Conservation (phyloP, 2,329 filamentous ascomycete genomes). For the Stagonosporopsis rhizophila region DNA sequence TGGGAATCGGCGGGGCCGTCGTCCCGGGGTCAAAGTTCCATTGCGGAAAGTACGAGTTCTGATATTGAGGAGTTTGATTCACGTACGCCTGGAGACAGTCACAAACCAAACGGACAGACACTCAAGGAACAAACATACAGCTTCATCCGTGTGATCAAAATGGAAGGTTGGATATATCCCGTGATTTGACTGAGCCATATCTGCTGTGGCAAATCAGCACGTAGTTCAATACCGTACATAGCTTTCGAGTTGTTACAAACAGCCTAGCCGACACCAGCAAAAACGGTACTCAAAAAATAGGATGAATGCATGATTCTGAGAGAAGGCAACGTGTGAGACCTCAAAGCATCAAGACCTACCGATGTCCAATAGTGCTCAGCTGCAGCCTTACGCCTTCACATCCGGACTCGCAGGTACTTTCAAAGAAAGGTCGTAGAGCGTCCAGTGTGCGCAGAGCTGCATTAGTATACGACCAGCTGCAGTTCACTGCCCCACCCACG, state of each 20-base stretch:
- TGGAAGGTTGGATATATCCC: conserved; percentile 25
- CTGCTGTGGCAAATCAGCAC: conserved; percentile 36
- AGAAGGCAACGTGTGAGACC: conserved; percentile 6
- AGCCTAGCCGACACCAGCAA: not conserved
- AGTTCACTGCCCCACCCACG: conserved; percentile 38
- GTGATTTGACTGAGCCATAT: conserved; percentile 37
- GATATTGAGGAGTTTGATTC: conserved; percentile 18
- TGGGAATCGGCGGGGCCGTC: conserved; percentile 26
- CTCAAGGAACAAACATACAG: conserved; percentile 15
- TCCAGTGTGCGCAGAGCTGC: conserved; percentile 37
- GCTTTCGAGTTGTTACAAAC: no score
- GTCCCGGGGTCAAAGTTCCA: conserved; percentile 28
- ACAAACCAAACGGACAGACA: conserved; percentile 1
- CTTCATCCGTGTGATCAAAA: conserved; percentile 17
- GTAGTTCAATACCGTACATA: not conserved
- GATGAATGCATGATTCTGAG: not conserved
- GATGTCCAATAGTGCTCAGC: conserved; percentile 25
- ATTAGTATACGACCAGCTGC: conserved; percentile 43
- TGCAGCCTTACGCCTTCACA: conserved; percentile 43
- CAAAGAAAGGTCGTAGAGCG: conserved; percentile 25
- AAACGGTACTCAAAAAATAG: not conserved
- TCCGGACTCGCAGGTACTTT: conserved; percentile 24
- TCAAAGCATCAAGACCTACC: conserved; percentile 24
- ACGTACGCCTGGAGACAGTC: conserved; percentile 22
- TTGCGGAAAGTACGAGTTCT: conserved; percentile 21